These are phyloP conservation scores for Calocybe indica DNA, from an alignment of 768 basidiomycete genomes.

Conservation along the genomic window DNA sequence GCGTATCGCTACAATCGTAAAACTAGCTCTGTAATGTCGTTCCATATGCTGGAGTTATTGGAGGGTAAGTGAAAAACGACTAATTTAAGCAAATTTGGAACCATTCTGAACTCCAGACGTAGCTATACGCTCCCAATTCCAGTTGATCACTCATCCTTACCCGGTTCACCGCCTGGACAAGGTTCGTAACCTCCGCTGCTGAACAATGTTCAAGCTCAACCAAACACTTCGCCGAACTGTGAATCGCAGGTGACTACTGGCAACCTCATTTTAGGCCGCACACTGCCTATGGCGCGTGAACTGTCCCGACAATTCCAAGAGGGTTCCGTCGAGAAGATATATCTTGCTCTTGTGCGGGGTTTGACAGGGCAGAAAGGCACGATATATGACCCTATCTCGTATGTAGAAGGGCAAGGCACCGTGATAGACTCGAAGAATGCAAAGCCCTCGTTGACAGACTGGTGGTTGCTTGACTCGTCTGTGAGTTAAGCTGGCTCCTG, in stretches of 20 bases:
- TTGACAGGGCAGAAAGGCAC: slow-evolving; percentile 29
- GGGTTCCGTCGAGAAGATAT: slow-evolving; percentile 47
- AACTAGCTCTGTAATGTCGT: too few relatives aligned
- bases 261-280: slow-evolving; percentile 48
- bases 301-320: slow-evolving; percentile 50
- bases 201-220: not conserved
- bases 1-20: too few relatives aligned
- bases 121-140: slow-evolving; percentile 9
- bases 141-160: slow-evolving; percentile 30
- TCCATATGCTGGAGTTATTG: too few relatives aligned
- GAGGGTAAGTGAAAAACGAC: too few relatives aligned
- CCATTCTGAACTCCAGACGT: too few relatives aligned
- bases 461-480: slow-evolving; percentile 55
- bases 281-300: slow-evolving; percentile 33
- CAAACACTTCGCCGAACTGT: too few relatives aligned
- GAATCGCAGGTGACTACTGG: slow-evolving; percentile 53
- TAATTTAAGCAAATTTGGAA: too few relatives aligned
- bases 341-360: slow-evolving; percentile 59
- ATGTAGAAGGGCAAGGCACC: slow-evolving; percentile 31
- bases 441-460: slow-evolving; percentile 41
- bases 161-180: slow-evolving; percentile 66
- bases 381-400: slow-evolving; percentile 36
- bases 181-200: slow-evolving; percentile 24
- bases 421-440: slow-evolving; percentile 33
- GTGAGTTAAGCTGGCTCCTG: slow-evolving; percentile 28